These are phyloP conservation scores for Ziziphus jujuba DNA, from an alignment of 306 rosid genomes.

Conservation along the genomic window DNA sequence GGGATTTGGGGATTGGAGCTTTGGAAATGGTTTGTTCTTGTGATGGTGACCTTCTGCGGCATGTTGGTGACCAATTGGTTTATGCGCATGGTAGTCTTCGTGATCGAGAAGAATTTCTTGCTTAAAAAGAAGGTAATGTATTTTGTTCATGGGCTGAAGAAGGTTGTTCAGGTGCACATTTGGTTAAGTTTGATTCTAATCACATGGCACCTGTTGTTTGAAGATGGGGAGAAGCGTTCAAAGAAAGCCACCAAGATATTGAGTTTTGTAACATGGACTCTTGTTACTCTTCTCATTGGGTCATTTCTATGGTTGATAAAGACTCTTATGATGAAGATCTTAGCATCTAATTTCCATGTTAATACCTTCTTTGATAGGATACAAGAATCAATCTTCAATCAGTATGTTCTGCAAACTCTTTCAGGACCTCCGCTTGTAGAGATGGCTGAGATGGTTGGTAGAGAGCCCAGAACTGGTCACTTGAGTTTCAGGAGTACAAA, in stretches of 20 bases:
- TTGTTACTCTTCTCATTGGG: conserved; percentile 67
- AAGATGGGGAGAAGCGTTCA: conserved; percentile 46
- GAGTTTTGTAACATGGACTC: conserved; percentile 63
- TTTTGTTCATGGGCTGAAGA: conserved; percentile 93
- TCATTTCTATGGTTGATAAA: conserved; percentile 73
- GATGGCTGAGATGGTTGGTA: conserved; percentile 61
- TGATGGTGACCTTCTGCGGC: conserved; percentile 76
- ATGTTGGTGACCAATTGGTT: conserved; percentile 72
- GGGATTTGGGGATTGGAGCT: conserved; percentile 58
- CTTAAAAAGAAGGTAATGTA: conserved; percentile 76
- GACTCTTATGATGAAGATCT: conserved; percentile 57
- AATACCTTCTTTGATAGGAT: conserved; percentile 85
- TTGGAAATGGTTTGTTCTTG: conserved; percentile 89
- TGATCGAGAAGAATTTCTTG: conserved; percentile 82
- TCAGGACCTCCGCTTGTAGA: conserved; percentile 69
- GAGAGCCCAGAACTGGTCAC: conserved; percentile 47
- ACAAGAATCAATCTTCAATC: conserved; percentile 83
- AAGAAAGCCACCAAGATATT: conserved; percentile 41
- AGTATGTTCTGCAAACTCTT: conserved; percentile 75
- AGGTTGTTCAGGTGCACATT: conserved; percentile 66
- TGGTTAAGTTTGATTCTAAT: conserved; percentile 71
- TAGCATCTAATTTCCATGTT: conserved; percentile 81
- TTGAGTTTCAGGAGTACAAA: conserved; percentile 62
- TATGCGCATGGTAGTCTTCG: conserved; percentile 65
- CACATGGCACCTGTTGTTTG: conserved; percentile 65